Conservation (phyloP, 2,329 filamentous ascomycete genomes). For the Eutypella sp. region DNA sequence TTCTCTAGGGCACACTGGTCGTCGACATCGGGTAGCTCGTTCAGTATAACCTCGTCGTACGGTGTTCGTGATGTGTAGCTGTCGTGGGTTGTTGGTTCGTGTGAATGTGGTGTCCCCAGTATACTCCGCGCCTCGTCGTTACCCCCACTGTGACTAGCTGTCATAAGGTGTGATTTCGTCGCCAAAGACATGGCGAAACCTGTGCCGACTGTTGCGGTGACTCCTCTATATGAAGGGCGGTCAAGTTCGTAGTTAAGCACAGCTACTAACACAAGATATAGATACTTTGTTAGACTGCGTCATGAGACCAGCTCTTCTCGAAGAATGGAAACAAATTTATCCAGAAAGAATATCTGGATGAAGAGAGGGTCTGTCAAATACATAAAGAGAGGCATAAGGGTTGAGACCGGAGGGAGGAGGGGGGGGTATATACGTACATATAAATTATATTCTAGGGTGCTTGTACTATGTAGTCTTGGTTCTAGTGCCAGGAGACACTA, state of each 20-base stretch:
- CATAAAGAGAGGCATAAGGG: not conserved
- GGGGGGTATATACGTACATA: not conserved
- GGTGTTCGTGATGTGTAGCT: constrained; percentile 16
- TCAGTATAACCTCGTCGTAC: constrained; percentile 17
- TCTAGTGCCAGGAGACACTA: not conserved
- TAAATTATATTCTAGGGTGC: not conserved
- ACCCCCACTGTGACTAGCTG: not conserved
- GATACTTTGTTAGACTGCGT: not conserved
- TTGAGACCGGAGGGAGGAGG: not conserved
- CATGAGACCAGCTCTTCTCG: not conserved
- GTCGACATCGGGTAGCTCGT: constrained; percentile 22
- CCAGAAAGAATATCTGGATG: too few species aligned
- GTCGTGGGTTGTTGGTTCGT: constrained; percentile 11
- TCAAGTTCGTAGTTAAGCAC: not conserved
- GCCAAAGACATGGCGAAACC: not conserved
- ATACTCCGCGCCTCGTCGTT: not conserved
- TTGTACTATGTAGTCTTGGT: not conserved
- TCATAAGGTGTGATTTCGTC: not conserved
- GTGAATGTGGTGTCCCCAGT: constrained; percentile 7
- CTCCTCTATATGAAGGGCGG: not conserved
- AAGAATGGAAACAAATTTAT: not conserved
- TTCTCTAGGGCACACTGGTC: constrained; percentile 23
- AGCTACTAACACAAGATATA: not conserved
- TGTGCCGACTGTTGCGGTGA: not conserved
- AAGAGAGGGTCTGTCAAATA: too few species aligned